Base-by-base conservation (phyloP, 257 asterid genomes). In the Mitragyna speciosa region DNA sequence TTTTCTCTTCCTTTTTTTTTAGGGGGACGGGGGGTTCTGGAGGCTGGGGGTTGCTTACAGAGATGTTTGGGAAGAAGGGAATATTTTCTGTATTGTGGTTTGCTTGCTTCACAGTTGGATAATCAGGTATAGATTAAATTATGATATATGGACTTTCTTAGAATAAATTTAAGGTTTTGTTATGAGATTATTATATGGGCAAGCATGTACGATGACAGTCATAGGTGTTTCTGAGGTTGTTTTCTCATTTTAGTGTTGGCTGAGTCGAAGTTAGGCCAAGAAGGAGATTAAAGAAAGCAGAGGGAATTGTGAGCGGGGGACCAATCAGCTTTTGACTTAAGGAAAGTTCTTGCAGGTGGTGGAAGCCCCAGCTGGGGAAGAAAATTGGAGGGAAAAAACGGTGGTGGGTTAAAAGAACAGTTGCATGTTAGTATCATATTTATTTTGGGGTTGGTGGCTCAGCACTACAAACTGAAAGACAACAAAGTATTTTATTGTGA, bases 241-340 rank as follows among this genome's bases (percentile, higher is more conserved):
- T 47, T n/a, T 28, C 68, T 78, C 82, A 72, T 75, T 79, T 51
- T 68, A 73, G 30, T 61, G 75, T 31, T 51, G 41, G 52, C 30
- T n/a, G 91, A 87, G 89, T 89, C 79, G 90, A 88, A 87, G 86
- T 76, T 58, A 75, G 78, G 77, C 73, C 30, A 52, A 68, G 84
- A 77, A 76, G 75, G 65, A n/a, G 76, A 83, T 77, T 86, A 86
- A 86, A 80, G 82, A 84, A 78, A 75, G 74, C 19, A 54, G 68
- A 63, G 64, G 64, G 59, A 67, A 26, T 69, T 63, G 65, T 61
- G 52, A 47, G 82, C 19, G 24, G 63, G 83, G 89, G 88, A 4
- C 88, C 85, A 83, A 52, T 20, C 82, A 83, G 81, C 88, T 88
- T 89, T 89, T 89, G 97, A 89, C 96, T 82, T 84, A 82, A 83